Evolutionary conservation across 2,329 filamentous ascomycete genomes (phyloP).

Genomic region (Epichloe coenophiala): DNA sequence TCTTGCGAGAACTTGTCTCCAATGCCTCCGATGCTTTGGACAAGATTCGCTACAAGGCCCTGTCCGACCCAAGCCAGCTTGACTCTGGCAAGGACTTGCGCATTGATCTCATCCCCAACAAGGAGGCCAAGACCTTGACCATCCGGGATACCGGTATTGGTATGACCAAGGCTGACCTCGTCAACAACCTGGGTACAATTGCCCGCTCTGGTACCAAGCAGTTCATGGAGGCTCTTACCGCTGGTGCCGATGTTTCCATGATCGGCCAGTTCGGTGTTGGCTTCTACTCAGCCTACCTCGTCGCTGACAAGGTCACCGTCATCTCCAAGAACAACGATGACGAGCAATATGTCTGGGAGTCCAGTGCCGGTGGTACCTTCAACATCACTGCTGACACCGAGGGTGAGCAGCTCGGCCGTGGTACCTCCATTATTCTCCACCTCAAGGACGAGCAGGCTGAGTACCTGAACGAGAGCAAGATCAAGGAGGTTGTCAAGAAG

Average conservation of each 20-base stretch:
- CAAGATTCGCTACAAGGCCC: slow-evolving; percentile 98
- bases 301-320: slow-evolving; percentile 91
- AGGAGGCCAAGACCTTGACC: slow-evolving; percentile 93
- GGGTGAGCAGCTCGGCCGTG: slow-evolving; percentile 80
- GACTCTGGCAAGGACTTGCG: slow-evolving; percentile 95
- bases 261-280: slow-evolving; percentile 99
- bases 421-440: slow-evolving; percentile 96
- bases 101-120: slow-evolving; percentile 97
- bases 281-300: slow-evolving; percentile 99
- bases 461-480: slow-evolving; percentile 96
- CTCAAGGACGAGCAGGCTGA: slow-evolving; percentile 98
- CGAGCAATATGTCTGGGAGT: slow-evolving; percentile 99
- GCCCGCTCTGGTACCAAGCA: slow-evolving; percentile 99
- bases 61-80: slow-evolving; percentile 94
- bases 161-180: slow-evolving; percentile 99
- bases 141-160: slow-evolving; percentile 98
- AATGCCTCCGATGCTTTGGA: slow-evolving; percentile 98
- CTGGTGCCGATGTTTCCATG: slow-evolving; percentile 99
- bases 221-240: slow-evolving; percentile 99
- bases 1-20: slow-evolving; percentile 95
- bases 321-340: slow-evolving; percentile 99
- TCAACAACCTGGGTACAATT: slow-evolving; percentile 99
- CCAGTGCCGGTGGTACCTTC: slow-evolving; percentile 93
- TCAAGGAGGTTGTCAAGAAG: slow-evolving; percentile 99
- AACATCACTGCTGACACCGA: slow-evolving; percentile 82